Evolutionary conservation across 345 rosid genomes (phyloP), one percentile per base, ranked within the genome.

Genomic region (Citrus australasica): DNA sequence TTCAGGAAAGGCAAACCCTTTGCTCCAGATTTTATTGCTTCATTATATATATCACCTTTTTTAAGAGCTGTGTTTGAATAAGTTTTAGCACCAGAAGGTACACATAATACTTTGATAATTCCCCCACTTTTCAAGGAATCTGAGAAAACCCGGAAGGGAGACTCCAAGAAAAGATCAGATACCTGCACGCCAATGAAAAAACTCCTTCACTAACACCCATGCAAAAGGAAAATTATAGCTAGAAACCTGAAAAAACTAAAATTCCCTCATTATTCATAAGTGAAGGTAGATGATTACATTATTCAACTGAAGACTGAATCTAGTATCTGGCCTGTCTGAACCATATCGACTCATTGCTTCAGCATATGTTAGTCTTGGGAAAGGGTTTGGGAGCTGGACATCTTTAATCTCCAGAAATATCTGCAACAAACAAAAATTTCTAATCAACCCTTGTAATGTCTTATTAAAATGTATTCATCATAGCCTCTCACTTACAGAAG

Each of bases 1-100:
- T 94, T 96, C 78, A 96, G 87, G 85, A 93, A 96, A 70, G 98
- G 97, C 69, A 96, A 86, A 66, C 99, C 99, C 87, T 90, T 96
- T 63, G 97, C 98, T 82, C 98, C 99, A 33, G 99, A 92, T 82
- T 90, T 91, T n/a, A 92, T 79, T 61, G 98, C 97, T 87, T 94
- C 93, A 60, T 67, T 88, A 82, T 88, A 89, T 73, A 96, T 48
- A 79, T 94, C 94, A 82, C 99, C 99, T 87, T 96, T 96, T 86
- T 94, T 96, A 58, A 96, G 95, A 81, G 94, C 89, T 22, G 97
- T 89, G 78, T 89, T 96, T 62, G 98, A 96, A 83, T 89, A 94
- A 48, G 37, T 80, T 84, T 91, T 86, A 75, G 95, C 89, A 51
- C 97, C 94, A 11, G 77, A 88, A 78, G 97, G 99, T 75, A 91